Conservation (phyloP, 805 yeast genomes). For the Pichia sporocuriosa region DNA sequence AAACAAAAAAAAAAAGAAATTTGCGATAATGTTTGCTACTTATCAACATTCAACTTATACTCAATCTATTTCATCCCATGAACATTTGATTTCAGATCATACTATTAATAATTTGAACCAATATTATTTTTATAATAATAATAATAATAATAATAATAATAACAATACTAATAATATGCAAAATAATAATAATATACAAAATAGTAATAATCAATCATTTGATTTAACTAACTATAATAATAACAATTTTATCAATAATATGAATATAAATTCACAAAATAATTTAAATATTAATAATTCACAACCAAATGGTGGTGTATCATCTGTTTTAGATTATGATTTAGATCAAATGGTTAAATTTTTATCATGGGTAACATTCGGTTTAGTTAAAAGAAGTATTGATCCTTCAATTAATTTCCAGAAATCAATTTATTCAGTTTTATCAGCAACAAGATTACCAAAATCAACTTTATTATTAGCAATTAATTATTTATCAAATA, state of each 20-base stretch:
- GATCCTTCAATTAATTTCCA: slow-evolving; percentile 46
- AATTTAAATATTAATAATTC: slow-evolving; percentile 14
- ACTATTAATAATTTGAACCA: background rate
- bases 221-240: background rate
- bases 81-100: slow-evolving; percentile 1
- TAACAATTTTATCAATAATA: background rate
- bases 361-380: slow-evolving; percentile 64
- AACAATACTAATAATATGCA: background rate
- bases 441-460: slow-evolving; percentile 85
- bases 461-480: slow-evolving; percentile 74
- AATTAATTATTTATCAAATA: slow-evolving; percentile 68
- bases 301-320: slow-evolving; percentile 61
- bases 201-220: too few relatives aligned
- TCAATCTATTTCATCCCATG: background rate
- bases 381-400: slow-evolving; percentile 51
- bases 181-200: background rate
- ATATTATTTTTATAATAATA: background rate
- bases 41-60: background rate
- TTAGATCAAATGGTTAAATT: slow-evolving; percentile 73
- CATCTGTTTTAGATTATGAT: slow-evolving; percentile 73
- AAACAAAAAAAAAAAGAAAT: too few relatives aligned
- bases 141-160: background rate
- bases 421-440: slow-evolving; percentile 55
- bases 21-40: too few relatives aligned
- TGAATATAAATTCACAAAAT: background rate